Percentiles rank a stretch among this genome's conserved stretches.
These are phyloP conservation scores for Globisporangium paroecandrum DNA, from an alignment of 352 stramenopile genomes.

Conservation along the genomic window DNA sequence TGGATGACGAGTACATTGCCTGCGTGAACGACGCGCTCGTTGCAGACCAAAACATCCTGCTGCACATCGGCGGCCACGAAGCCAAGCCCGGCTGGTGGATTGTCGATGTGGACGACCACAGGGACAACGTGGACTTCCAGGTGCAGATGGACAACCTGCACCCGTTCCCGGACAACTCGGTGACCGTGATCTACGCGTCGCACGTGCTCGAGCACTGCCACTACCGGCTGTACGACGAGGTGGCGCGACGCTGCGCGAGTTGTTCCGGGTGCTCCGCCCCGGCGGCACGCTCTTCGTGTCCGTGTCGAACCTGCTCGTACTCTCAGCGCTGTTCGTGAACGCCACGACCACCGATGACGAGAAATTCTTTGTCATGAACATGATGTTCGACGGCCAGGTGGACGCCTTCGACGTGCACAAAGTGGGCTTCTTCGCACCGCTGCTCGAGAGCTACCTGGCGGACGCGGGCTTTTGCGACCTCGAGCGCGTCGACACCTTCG, in stretches of 20 bases:
- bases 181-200: constrained; percentile 62
- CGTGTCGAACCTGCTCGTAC: constrained; percentile 58
- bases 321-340: constrained; percentile 62
- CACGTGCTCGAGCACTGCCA: constrained; percentile 77
- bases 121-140: constrained; percentile 52
- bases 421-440: constrained; percentile 60
- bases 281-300: constrained; percentile 54
- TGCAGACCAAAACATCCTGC: constrained; percentile 31
- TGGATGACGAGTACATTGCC: constrained; percentile 36
- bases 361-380: constrained; percentile 57
- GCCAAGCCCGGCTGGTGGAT: constrained; percentile 56
- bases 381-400: constrained; percentile 72
- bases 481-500: constrained; percentile 40
- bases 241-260: constrained; percentile 62
- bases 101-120: constrained; percentile 49
- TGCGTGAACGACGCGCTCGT: constrained; percentile 30
- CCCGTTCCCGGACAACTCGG: constrained; percentile 53
- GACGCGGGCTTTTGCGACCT: constrained; percentile 60
- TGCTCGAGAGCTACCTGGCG: constrained; percentile 42
- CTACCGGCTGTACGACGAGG: constrained; percentile 47
- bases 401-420: constrained; percentile 77
- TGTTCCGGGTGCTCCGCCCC: constrained; percentile 60
- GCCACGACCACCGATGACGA: constrained; percentile 48
- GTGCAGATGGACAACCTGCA: constrained; percentile 70
- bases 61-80: constrained; percentile 62